Percentiles rank a stretch among this genome's conserved stretches.
Conservation (phyloP, 495 filamentous ascomycete genomes). For the Hyaloscypha bicolor region DNA sequence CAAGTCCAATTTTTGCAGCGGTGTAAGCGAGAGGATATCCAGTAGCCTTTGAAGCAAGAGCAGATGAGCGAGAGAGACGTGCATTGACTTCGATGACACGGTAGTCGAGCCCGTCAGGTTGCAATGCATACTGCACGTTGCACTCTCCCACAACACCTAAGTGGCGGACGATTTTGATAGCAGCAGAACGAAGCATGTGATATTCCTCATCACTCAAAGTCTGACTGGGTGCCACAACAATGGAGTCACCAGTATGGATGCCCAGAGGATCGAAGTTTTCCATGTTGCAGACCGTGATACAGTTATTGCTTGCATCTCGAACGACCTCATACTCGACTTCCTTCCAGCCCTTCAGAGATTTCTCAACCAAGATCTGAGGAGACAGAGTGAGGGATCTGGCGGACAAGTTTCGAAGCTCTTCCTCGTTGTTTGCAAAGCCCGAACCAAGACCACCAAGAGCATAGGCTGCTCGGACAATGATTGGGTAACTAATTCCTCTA, state of each 20-base stretch:
- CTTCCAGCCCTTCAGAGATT: conserved; percentile 99
- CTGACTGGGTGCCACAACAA: conserved; percentile 94
- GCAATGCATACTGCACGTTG: conserved; percentile 96
- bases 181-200: conserved; percentile 96
- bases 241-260: conserved; percentile 96
- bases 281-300: conserved; percentile 99
- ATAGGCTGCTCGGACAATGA: conserved; percentile 96
- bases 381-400: conserved; percentile 93
- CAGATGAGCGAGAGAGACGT: conserved; percentile 93
- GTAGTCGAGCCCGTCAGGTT: conserved; percentile 93
- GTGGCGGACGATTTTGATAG: conserved; percentile 95
- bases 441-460: conserved; percentile 94
- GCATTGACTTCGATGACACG: conserved; percentile 99
- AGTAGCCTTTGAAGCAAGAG: conserved; percentile 95
- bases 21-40: conserved; percentile 97
- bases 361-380: conserved; percentile 96
- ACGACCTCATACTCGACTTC: conserved; percentile 98
- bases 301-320: conserved; percentile 91
- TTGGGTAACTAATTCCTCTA: conserved; percentile 86
- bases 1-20: conserved; percentile 94
- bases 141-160: conserved; percentile 96
- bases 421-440: conserved; percentile 92
- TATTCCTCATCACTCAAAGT: conserved; percentile 97
- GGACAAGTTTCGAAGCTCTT: conserved; percentile 90
- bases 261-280: conserved; percentile 98